phyloP scores from a whole-genome alignment of 208 protist genomes.

The Trichomonas tenax region DNA sequence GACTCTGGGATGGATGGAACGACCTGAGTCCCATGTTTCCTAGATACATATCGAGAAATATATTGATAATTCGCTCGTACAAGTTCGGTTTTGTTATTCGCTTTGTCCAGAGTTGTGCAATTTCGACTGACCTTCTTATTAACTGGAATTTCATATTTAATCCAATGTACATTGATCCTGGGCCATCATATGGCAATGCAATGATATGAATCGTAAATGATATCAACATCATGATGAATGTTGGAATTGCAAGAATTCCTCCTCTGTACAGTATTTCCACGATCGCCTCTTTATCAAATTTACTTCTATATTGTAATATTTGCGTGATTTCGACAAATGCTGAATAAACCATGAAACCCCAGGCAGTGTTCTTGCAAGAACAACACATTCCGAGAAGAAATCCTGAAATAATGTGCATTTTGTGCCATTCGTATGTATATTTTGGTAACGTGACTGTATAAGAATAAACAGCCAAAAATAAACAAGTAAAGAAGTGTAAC shows the following conservation, averaged over 20 bases:
- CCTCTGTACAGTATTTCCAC: not conserved
- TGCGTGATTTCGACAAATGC: not conserved
- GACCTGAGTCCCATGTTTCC: not conserved
- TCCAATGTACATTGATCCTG: not conserved
- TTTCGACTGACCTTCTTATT: not conserved
- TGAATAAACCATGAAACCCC: not conserved
- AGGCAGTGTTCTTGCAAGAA: not conserved
- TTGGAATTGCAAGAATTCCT: not conserved
- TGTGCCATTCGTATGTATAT: not conserved
- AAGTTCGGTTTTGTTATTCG: not conserved
- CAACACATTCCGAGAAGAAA: not conserved
- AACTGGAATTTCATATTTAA: not conserved
- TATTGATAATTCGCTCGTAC: not conserved
- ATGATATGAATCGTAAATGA: not conserved
- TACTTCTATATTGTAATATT: not conserved
- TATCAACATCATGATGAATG: not conserved
- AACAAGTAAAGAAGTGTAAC: not conserved
- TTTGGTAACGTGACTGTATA: not conserved
- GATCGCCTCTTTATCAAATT: not conserved
- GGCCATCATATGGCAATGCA: not conserved
- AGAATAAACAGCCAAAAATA: not conserved
- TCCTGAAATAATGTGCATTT: not conserved
- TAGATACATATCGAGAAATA: not conserved
- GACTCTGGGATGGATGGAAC: not conserved
- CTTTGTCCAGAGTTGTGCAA: not conserved